phyloP scores from a whole-genome alignment of 2,329 filamentous ascomycete species.

The Ploettnerulaceae sp. region DNA sequence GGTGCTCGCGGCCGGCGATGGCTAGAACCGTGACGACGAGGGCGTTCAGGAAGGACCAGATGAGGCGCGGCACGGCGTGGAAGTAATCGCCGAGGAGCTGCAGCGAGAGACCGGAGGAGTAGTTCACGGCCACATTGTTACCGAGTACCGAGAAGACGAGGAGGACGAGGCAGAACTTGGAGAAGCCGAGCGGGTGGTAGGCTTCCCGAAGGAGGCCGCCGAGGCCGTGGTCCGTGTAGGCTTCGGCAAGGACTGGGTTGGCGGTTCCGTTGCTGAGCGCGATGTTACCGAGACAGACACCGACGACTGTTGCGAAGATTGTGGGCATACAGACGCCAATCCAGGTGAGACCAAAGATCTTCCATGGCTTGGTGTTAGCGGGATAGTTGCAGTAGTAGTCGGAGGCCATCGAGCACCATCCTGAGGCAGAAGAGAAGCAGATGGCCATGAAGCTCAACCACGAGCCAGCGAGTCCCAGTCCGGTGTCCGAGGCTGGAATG shows the following conservation, averaged over 20 bases:
- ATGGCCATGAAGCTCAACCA: slow-evolving; percentile 30
- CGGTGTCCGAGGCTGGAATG: slow-evolving; percentile 32
- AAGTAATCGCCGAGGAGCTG: slow-evolving; percentile 33
- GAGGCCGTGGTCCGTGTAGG: slow-evolving; percentile 40
- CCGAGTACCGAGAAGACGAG: slow-evolving; percentile 32
- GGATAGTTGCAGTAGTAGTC: slow-evolving; percentile 35
- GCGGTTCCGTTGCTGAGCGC: slow-evolving; percentile 34
- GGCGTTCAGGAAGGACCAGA: slow-evolving; percentile 32
- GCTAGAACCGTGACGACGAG: slow-evolving; percentile 29
- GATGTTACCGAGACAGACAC: slow-evolving; percentile 39
- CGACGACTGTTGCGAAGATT: slow-evolving; percentile 41
- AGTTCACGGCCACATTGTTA: slow-evolving; percentile 32
- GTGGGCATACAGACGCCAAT: slow-evolving; percentile 30
- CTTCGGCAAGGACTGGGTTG: slow-evolving; percentile 37
- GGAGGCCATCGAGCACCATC: slow-evolving; percentile 32
- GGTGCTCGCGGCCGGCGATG: slow-evolving; percentile 28
- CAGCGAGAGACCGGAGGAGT: slow-evolving; percentile 30
- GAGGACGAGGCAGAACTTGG: slow-evolving; percentile 41
- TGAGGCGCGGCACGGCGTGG: slow-evolving; percentile 33
- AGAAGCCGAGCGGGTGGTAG: slow-evolving; percentile 43
- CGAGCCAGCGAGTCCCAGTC: slow-evolving; percentile 34
- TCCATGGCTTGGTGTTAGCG: slow-evolving; percentile 31
- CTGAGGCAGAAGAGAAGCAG: slow-evolving; percentile 29
- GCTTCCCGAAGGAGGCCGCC: slow-evolving; percentile 44
- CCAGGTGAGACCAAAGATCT: slow-evolving; percentile 30